Evolutionary conservation across 306 rosid species (phyloP), one percentile per base, ranked within the genome.

Genomic region (Trifolium pratense): DNA sequence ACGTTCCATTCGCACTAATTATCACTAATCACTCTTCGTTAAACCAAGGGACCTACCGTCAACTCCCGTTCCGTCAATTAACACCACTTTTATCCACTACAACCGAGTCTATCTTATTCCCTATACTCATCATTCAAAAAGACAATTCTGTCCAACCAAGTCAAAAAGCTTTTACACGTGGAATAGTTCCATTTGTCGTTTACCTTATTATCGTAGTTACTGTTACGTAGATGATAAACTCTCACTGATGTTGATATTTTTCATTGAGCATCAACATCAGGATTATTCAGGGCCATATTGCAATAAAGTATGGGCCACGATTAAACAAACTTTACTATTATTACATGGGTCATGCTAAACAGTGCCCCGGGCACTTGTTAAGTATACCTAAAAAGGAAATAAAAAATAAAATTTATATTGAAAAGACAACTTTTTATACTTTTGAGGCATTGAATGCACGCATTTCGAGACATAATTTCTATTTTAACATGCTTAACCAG

Each of bases 31-130:
- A 68, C 83, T 37, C 61, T 62, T 39, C 61, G 66, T 70, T 29
- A 79, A 82, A 75, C 78, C 75, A 58, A 65, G 59, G 61, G 73
- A 40, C 83, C 75, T 71, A 40, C 83, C 75, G 75, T 64, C 48
- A 79, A 68, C 1, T 43, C 71, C 71, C 71, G 71, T 63, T 69
- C 36, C 3, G 1, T n/a, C 16, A 68, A 74, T 6, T 31, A 29
- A 2, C 9, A 36, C 9, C 62, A 1, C 43, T 39, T 71, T 71
- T 46, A 77, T 82, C 61, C 6, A 2, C 77, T 68, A 66, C 69
- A 40, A 32, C 34, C 53, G 34, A 48, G 10, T 43, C 65, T 45
- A 73, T 16, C 10, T 2, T 5, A 26, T 26, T 4, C 16, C 9
- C 5, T 1, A 23, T 8, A 46, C 20, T 1, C 12, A 5, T 14